These are phyloP conservation scores for Macrolepiota fuliginosa DNA, from an alignment of 768 basidiomycete species.

Conservation along the genomic window DNA sequence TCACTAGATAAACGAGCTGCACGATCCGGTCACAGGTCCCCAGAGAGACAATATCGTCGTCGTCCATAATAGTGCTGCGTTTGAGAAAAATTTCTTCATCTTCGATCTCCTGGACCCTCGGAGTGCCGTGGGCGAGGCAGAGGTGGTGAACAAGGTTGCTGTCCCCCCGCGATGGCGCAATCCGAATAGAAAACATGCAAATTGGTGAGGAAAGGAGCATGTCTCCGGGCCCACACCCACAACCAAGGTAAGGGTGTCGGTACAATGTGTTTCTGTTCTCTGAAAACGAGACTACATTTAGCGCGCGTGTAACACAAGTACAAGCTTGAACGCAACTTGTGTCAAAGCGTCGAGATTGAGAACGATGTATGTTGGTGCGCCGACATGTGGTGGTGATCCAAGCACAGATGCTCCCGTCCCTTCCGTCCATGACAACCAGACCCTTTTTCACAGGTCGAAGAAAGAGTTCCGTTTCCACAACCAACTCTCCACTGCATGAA, in stretches of 20 bases:
- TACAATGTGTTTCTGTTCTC: conserved; percentile 76
- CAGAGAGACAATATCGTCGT: no score
- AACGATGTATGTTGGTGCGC: conserved; percentile 70
- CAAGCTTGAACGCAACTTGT: conserved; percentile 95
- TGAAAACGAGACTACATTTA: conserved; percentile 82
- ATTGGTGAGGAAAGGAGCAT: no score
- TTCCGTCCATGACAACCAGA: conserved; percentile 90
- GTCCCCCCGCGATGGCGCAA: no score
- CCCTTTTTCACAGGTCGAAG: conserved; percentile 43
- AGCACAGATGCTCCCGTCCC: conserved; percentile 96
- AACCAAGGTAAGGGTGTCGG: conserved; percentile 97
- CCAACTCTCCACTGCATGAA: conserved; percentile 66
- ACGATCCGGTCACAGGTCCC: no score
- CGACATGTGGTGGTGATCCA: conserved; percentile 88
- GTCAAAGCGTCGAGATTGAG: conserved; percentile 96
- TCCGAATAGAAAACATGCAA: no score
- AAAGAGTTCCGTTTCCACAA: conserved; percentile 69
- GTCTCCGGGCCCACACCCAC: no score
- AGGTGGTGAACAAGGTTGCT: no score
- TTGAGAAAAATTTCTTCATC: no score
- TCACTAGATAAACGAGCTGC: no score
- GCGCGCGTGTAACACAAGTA: conserved; percentile 38
- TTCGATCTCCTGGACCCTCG: no score
- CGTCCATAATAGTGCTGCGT: no score
- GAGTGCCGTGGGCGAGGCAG: no score